Evolutionary conservation across 2,329 filamentous ascomycete genomes (phyloP).

Genomic region (Pezizomycotina sp.): DNA sequence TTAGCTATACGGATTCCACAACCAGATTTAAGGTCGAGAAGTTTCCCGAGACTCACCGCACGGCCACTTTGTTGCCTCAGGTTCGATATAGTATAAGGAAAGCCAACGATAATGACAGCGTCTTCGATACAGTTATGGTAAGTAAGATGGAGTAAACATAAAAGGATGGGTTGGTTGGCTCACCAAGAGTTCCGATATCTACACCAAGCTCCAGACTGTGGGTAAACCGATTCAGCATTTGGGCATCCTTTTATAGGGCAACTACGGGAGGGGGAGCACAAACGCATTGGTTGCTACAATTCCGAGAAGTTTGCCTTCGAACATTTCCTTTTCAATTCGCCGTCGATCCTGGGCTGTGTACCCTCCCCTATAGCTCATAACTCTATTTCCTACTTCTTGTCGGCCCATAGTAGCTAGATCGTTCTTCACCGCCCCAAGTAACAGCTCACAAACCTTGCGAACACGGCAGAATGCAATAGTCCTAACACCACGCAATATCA

Average conservation of each 20-base stretch:
- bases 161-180: not conserved
- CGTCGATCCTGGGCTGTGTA: conserved; percentile 85
- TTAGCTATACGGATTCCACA: too few species aligned
- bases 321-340: conserved; percentile 87
- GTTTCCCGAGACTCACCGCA: too few species aligned
- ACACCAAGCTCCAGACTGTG: conserved; percentile 82
- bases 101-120: conserved; percentile 83
- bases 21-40: too few species aligned
- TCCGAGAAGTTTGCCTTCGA: conserved; percentile 79
- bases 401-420: conserved; percentile 60
- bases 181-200: conserved; percentile 66
- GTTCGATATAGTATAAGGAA: conserved; percentile 90
- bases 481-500: conserved; percentile 72
- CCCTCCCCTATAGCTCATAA: conserved; percentile 91
- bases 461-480: conserved; percentile 88
- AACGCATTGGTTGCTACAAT: conserved; percentile 91
- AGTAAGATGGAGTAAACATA: not conserved
- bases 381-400: conserved; percentile 55
- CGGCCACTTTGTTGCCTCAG: conserved; percentile 86
- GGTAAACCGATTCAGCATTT: too few species aligned
- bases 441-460: conserved; percentile 70
- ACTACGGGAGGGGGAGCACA: too few species aligned
- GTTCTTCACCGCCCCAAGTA: conserved; percentile 62
- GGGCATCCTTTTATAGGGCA: too few species aligned
- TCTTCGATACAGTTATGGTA: conserved; percentile 33